These are phyloP conservation scores for Alternaria arborescens DNA, from an alignment of 2,329 filamentous ascomycete genomes.

Conservation along the genomic window DNA sequence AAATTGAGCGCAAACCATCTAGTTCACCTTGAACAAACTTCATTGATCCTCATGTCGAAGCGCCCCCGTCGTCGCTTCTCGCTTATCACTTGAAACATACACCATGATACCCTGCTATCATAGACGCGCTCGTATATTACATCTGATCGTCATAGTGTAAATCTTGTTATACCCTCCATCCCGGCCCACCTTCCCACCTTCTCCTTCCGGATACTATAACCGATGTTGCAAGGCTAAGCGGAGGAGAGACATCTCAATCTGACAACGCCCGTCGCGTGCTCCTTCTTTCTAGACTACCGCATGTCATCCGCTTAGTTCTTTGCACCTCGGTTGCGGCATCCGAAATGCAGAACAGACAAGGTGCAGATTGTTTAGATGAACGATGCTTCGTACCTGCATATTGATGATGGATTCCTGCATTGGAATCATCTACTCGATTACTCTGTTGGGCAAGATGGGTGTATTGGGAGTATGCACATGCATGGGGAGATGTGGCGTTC, in stretches of 20 bases:
- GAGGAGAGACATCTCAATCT: background rate
- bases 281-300: background rate
- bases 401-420: background rate
- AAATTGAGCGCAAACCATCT: background rate
- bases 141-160: background rate
- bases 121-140: background rate
- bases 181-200: background rate
- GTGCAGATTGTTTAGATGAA: background rate
- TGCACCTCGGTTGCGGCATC: background rate
- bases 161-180: background rate
- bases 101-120: background rate
- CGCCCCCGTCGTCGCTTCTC: background rate
- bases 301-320: background rate
- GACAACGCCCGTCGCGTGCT: background rate
- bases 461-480: background rate
- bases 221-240: background rate
- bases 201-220: background rate
- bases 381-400: background rate
- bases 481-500: background rate
- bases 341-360: background rate
- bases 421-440: background rate
- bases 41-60: background rate
- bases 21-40: background rate
- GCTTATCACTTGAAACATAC: background rate
- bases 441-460: background rate